These are phyloP conservation scores for Irpex sp. DNA, from an alignment of 1,284 basidiomycete genomes.

Conservation along the genomic window DNA sequence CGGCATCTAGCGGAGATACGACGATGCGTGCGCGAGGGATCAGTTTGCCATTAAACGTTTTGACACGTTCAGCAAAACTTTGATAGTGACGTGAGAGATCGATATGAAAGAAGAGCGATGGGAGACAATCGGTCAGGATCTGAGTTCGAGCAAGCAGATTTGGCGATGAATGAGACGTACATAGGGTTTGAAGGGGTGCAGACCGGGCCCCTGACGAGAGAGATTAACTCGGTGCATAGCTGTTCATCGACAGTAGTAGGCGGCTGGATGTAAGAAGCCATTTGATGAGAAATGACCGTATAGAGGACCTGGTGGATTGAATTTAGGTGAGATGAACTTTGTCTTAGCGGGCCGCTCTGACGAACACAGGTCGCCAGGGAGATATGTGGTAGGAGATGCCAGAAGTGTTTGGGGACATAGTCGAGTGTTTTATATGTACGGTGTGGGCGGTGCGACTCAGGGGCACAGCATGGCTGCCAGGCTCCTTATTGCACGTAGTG, in stretches of 20 bases:
- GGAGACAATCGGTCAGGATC: neutral
- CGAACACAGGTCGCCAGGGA: too few species aligned
- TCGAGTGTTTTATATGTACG: too few species aligned
- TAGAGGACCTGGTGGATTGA: too few species aligned
- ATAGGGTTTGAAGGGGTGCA: constrained; percentile 16
- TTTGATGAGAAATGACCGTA: too few species aligned
- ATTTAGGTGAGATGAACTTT: too few species aligned
- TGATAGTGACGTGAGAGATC: neutral
- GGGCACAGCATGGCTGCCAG: too few species aligned
- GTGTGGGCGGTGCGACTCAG: too few species aligned
- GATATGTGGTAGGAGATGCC: too few species aligned
- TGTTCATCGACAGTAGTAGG: neutral
- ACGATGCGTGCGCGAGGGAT: constrained; percentile 52
- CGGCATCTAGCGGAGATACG: constrained; percentile 63
- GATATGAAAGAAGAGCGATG: neutral
- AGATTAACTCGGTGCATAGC: constrained; percentile 16
- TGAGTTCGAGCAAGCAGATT: neutral
- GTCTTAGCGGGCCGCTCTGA: too few species aligned
- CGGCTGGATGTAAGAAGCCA: neutral
- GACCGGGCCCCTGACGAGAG: constrained; percentile 19
- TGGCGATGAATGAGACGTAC: constrained; percentile 11
- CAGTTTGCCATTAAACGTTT: constrained; percentile 77
- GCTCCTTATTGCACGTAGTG: neutral
- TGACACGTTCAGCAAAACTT: constrained; percentile 59
- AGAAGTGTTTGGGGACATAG: too few species aligned